A percentile compares a stretch with the other conserved stretches of the same genome.
These are phyloP conservation scores for Trichoderma gracile DNA, from an alignment of 2,329 filamentous ascomycete species.

Conservation along the genomic window DNA sequence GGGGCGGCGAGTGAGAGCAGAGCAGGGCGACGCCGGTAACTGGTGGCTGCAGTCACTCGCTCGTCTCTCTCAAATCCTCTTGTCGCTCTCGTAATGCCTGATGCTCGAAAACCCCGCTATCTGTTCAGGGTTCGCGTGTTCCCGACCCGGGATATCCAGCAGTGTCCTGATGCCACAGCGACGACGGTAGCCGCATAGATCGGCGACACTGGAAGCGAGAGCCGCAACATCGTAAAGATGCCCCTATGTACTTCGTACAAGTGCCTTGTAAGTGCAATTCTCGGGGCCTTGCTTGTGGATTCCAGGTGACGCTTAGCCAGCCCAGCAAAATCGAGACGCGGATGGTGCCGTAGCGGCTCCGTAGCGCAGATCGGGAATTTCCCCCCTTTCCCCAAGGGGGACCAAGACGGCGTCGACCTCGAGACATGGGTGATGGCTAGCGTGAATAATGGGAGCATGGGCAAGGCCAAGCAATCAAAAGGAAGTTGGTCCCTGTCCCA, in stretches of 20 bases:
- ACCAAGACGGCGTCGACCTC: slow-evolving; percentile 1
- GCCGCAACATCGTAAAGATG: neutral
- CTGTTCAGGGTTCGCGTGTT: neutral
- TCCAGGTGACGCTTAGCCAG: neutral
- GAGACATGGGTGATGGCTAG: neutral
- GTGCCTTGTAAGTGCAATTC: neutral
- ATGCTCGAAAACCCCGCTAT: too few species aligned
- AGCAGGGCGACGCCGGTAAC: neutral
- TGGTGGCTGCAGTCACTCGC: neutral
- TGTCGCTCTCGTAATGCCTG: neutral
- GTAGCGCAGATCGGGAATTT: neutral
- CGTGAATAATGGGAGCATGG: neutral
- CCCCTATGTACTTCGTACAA: neutral
- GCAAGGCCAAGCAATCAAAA: neutral
- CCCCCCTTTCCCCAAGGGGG: neutral
- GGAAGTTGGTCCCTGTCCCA: neutral
- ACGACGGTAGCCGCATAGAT: neutral
- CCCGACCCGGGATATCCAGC: neutral
- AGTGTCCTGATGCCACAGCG: neutral
- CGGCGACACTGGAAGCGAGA: neutral
- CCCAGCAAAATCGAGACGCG: slow-evolving; percentile 5
- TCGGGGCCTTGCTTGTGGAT: neutral
- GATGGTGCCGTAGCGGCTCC: slow-evolving; percentile 21
- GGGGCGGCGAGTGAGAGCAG: neutral
- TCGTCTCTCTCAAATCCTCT: neutral